Percentiles rank a stretch among this genome's conserved stretches.
Evolutionary conservation across 2,329 filamentous ascomycete genomes (phyloP).

Genomic region (Paecilomyces niveus): DNA sequence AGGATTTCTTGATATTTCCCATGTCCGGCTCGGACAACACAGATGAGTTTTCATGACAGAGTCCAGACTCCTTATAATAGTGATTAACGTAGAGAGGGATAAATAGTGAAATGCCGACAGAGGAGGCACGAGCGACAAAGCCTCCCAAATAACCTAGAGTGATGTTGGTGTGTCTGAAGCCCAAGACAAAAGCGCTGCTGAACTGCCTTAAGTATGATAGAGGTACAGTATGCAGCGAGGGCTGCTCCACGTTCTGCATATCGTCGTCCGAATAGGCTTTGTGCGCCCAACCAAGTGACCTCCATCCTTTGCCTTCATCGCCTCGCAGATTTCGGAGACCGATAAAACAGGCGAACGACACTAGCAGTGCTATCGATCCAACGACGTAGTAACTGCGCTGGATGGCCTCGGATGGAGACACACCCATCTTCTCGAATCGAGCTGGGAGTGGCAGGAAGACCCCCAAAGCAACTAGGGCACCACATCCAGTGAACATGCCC

Average conservation of each 20-base stretch:
- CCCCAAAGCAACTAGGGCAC: conserved; percentile 73
- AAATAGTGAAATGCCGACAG: conserved; percentile 90
- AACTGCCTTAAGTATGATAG: conserved; percentile 47
- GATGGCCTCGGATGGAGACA: conserved; percentile 67
- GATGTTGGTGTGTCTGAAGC: conserved; percentile 69
- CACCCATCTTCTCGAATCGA: conserved; percentile 65
- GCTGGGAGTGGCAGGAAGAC: conserved; percentile 85
- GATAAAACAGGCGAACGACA: conserved; percentile 69
- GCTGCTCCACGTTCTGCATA: background rate
- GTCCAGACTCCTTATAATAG: conserved; percentile 74
- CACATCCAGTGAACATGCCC: conserved; percentile 85
- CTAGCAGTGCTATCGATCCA: conserved; percentile 60
- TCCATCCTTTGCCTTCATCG: conserved; percentile 71
- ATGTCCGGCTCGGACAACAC: conserved; percentile 21
- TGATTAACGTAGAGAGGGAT: conserved; percentile 89
- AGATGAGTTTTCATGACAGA: conserved; percentile 52
- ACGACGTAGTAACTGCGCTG: conserved; percentile 85
- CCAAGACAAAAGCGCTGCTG: conserved; percentile 59
- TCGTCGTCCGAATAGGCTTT: conserved; percentile 1
- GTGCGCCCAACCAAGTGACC: conserved; percentile 36
- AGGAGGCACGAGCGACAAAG: conserved; percentile 89
- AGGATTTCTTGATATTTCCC: conserved; percentile 72
- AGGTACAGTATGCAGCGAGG: conserved; percentile 3
- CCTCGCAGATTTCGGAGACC: conserved; percentile 63
- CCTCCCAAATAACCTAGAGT: conserved; percentile 85